Base-by-base conservation (phyloP, 768 basidiomycete species). In the Pisolithus microcarpus region DNA sequence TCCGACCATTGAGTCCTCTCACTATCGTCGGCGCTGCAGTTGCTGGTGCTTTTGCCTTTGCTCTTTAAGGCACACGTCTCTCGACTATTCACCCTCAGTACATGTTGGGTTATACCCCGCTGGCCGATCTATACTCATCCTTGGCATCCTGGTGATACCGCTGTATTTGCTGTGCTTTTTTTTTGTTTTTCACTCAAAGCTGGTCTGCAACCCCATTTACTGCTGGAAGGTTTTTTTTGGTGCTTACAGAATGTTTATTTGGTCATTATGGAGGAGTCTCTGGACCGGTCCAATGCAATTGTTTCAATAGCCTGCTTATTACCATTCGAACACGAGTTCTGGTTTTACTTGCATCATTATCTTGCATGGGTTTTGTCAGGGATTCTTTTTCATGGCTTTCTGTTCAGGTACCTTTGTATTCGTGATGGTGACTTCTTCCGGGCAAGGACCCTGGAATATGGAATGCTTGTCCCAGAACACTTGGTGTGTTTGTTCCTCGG, bases 41-140 rank as follows among this genome's bases (percentile, higher is more conserved):
- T 28, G 53, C 61, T 19, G 60, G 60, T 18, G 39, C 59, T 44
- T 42, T 58, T 38, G 60, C 51, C 50, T 58, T 71, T 40, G 13
- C 51, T 13, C 39, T 70, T 10, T 68, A 50, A 60, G 36, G 36
- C 48, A 51, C 43, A 39, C 16, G 30, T 51, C 53, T 31, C 26
- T 26, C 7, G 26, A 26, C 26, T 7, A 26, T 52, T 53, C 21
- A 78, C 75, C 65, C 75, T 72, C 69, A 43, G 65, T 79, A 51
- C 60, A 50, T 23, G 53, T 59, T 40, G 70, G 74, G 58, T 57
- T 59, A 56, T 69, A 75, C 58, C 38, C 60, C 26, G 71, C 74
- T 45, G 76, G 75, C 62, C 55, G 72, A 57, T 48, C 65, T 48
- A 49, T 47, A 45, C 48, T 24, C 38, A 23, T 30, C 46, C 38